These are phyloP conservation scores for Parsonsia alboflavescens DNA, from an alignment of 257 asterid genomes.

Conservation along the genomic window DNA sequence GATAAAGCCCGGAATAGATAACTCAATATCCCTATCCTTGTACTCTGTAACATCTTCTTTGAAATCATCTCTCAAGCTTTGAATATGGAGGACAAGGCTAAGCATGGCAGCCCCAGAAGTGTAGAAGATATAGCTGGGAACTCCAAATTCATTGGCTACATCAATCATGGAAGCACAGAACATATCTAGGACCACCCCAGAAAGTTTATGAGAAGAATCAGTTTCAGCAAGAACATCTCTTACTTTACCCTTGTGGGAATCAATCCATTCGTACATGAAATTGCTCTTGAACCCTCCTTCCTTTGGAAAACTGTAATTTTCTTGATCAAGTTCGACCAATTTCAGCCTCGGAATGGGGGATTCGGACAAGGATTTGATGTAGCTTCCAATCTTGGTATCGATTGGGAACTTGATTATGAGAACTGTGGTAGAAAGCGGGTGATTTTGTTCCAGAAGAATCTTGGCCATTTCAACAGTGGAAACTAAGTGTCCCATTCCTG, in stretches of 20 bases:
- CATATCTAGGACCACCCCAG: constrained; percentile 12
- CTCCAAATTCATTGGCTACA: constrained; percentile 15
- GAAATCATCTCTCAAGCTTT: constrained; percentile 16
- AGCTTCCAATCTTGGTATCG: constrained; percentile 15
- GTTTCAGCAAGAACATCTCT: constrained; percentile 9
- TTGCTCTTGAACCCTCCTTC: not conserved
- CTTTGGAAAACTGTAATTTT: not conserved
- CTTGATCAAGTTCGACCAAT: not conserved
- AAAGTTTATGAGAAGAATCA: too few species aligned
- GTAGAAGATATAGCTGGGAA: constrained; percentile 20
- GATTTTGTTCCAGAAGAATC: constrained; percentile 3
- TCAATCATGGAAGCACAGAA: too few species aligned
- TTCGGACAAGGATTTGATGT: constrained; percentile 10
- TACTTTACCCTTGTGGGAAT: not conserved
- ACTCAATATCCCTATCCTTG: not conserved
- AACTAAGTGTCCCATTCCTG: constrained; percentile 28
- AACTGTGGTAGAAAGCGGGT: constrained; percentile 15
- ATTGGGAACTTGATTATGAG: constrained; percentile 19
- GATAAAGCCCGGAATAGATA: not conserved
- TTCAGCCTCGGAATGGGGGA: constrained; percentile 1
- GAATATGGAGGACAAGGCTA: constrained; percentile 9
- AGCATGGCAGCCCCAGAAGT: constrained; percentile 21
- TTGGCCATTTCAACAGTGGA: constrained; percentile 22
- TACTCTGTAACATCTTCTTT: constrained; percentile 4
- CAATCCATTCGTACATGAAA: not conserved